phyloP scores from a whole-genome alignment of 805 yeast genomes.

The Priceomyces medius region DNA sequence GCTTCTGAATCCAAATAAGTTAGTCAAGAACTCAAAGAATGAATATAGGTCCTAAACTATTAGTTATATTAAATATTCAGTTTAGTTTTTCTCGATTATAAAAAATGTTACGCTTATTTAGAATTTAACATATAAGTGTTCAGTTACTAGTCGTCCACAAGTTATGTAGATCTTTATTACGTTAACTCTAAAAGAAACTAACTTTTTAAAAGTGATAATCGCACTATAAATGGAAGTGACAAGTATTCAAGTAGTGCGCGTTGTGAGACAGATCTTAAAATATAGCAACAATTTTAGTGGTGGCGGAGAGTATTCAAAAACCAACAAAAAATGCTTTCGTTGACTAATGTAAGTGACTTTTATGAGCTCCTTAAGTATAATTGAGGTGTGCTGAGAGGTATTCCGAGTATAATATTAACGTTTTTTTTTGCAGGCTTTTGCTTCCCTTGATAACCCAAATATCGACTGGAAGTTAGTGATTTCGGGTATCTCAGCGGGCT shows the following conservation, averaged over 20 bases:
- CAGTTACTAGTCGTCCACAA: neutral
- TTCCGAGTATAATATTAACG: constrained; percentile 18
- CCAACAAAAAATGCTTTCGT: constrained; percentile 2
- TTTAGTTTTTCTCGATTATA: constrained; percentile 9
- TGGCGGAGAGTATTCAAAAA: too few species aligned
- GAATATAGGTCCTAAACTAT: constrained; percentile 11
- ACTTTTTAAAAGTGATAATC: neutral
- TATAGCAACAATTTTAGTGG: too few species aligned
- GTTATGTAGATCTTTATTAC: neutral
- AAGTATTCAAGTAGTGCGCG: too few species aligned
- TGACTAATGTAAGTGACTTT: constrained; percentile 1
- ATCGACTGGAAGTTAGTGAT: constrained; percentile 81
- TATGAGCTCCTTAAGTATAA: neutral
- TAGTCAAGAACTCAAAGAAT: constrained; percentile 8
- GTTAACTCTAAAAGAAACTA: neutral
- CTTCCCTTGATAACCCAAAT: constrained; percentile 60
- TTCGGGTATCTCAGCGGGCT: constrained; percentile 70
- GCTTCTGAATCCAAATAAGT: constrained; percentile 84
- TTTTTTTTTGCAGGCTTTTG: constrained; percentile 38
- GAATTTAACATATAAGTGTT: constrained; percentile 6
- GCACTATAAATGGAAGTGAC: neutral
- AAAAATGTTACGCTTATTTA: constrained; percentile 12
- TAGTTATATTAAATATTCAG: constrained; percentile 11
- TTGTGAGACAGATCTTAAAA: too few species aligned
- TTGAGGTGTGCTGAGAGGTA: neutral